Evolutionary conservation across 495 filamentous ascomycete genomes (phyloP).

Genomic region (Sabuloglossum arenarium): DNA sequence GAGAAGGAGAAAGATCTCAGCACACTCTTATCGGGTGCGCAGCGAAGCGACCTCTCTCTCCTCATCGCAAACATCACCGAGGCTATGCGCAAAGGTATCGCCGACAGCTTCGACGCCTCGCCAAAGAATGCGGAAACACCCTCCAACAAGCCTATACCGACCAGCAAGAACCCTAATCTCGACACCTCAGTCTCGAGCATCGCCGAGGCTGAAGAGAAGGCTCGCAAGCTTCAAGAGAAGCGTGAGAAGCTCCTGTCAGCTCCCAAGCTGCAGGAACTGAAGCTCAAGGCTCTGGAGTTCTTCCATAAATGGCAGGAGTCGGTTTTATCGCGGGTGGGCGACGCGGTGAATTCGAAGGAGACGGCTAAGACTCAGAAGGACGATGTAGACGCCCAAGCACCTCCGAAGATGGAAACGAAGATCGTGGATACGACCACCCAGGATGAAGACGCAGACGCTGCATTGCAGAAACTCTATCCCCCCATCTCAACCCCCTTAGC

Average conservation of each 20-base stretch:
- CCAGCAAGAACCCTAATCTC: no score
- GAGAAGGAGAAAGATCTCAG: no score
- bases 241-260: not conserved
- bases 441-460: constrained; percentile 11
- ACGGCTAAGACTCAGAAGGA: constrained; percentile 11
- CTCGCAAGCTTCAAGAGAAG: not conserved
- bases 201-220: not conserved
- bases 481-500: constrained; percentile 24
- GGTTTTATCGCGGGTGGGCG: constrained; percentile 39
- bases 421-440: constrained; percentile 6
- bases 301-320: constrained; percentile 45
- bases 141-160: no score
- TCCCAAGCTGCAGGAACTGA: constrained; percentile 1
- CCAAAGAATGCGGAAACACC: no score
- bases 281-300: constrained; percentile 20
- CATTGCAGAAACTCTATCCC: constrained; percentile 22
- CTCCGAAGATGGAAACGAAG: not conserved
- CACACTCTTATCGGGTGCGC: no score
- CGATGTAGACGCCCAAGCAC: not conserved
- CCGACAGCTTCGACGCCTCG: no score
- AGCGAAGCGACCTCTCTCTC: no score
- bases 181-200: no score
- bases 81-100: no score
- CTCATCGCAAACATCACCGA: no score
- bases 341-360: constrained; percentile 38